phyloP scores from a whole-genome alignment of 306 rosid genomes.

The Dryas alaskensis region DNA sequence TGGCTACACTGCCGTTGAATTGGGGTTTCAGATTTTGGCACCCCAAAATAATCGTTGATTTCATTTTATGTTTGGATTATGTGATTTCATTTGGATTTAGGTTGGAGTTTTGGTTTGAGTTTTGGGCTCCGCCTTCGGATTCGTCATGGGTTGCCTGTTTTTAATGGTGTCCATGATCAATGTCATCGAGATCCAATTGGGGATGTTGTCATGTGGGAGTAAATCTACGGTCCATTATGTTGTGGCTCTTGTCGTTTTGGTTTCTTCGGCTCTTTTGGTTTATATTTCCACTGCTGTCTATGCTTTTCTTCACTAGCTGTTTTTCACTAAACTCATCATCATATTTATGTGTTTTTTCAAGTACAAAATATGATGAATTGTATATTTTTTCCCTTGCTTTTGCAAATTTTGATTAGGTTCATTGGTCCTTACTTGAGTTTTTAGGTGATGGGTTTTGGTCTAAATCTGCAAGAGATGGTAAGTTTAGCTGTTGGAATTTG shows the following conservation, averaged over 20 bases:
- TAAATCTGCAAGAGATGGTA: neutral
- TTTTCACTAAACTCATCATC: neutral
- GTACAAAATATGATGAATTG: no score
- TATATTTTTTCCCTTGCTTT: neutral
- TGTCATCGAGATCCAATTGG: slow-evolving; percentile 79
- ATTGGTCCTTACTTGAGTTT: no score
- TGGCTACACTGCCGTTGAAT: no score
- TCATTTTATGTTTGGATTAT: no score
- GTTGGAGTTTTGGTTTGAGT: no score
- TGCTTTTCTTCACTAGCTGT: slow-evolving; percentile 52
- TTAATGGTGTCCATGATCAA: slow-evolving; percentile 78
- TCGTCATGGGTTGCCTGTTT: slow-evolving; percentile 84
- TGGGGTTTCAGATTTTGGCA: no score
- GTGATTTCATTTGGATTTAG: no score
- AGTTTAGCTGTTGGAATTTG: neutral
- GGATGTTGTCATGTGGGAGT: slow-evolving; percentile 84
- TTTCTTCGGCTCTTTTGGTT: slow-evolving; percentile 70
- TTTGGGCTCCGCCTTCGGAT: slow-evolving; percentile 74
- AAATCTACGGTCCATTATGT: slow-evolving; percentile 69
- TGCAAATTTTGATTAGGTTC: no score
- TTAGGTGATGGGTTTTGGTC: neutral
- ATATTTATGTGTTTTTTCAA: neutral
- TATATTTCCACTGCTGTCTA: slow-evolving; percentile 84
- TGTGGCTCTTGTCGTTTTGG: slow-evolving; percentile 56
- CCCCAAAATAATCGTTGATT: no score